Percentiles rank a stretch among this genome's conserved stretches.
Evolutionary conservation across 1,284 basidiomycete species (phyloP).

Genomic region (Boletus semigastroideus): DNA sequence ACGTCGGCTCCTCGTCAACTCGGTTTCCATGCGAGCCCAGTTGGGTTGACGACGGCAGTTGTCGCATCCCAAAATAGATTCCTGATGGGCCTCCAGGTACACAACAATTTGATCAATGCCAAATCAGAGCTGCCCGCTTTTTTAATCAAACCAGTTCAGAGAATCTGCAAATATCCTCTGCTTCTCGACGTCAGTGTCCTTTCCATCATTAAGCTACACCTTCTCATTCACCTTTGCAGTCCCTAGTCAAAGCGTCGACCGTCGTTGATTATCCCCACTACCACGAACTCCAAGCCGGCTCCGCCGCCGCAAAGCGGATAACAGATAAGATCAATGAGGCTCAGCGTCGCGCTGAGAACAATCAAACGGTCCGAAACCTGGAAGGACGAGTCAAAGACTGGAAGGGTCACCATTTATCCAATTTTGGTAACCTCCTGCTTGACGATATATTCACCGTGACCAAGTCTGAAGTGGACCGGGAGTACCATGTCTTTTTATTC

Average conservation of each 20-base stretch:
- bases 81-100: slow-evolving; percentile 45
- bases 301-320: slow-evolving; percentile 87
- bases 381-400: slow-evolving; percentile 93
- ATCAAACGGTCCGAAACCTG: slow-evolving; percentile 87
- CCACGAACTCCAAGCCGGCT: slow-evolving; percentile 82
- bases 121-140: slow-evolving; percentile 89
- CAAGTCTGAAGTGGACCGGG: slow-evolving; percentile 94
- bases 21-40: slow-evolving; percentile 20
- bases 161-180: slow-evolving; percentile 91
- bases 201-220: background rate
- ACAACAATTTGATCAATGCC: slow-evolving; percentile 77
- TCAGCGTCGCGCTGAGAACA: slow-evolving; percentile 83
- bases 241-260: slow-evolving; percentile 75
- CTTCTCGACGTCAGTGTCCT: slow-evolving; percentile 79
- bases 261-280: slow-evolving; percentile 68
- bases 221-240: slow-evolving; percentile 39
- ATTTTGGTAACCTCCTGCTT: slow-evolving; percentile 90
- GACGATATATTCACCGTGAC: slow-evolving; percentile 96
- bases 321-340: slow-evolving; percentile 97
- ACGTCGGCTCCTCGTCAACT: slow-evolving; percentile 8
- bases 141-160: slow-evolving; percentile 88
- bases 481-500: slow-evolving; percentile 98
- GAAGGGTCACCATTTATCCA: slow-evolving; percentile 96
- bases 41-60: slow-evolving; percentile 44
- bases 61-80: slow-evolving; percentile 20